Percentiles rank a stretch among this genome's conserved stretches.
phyloP scores from a whole-genome alignment of 1,284 basidiomycete species.

The Trichosporon coremiiforme region DNA sequence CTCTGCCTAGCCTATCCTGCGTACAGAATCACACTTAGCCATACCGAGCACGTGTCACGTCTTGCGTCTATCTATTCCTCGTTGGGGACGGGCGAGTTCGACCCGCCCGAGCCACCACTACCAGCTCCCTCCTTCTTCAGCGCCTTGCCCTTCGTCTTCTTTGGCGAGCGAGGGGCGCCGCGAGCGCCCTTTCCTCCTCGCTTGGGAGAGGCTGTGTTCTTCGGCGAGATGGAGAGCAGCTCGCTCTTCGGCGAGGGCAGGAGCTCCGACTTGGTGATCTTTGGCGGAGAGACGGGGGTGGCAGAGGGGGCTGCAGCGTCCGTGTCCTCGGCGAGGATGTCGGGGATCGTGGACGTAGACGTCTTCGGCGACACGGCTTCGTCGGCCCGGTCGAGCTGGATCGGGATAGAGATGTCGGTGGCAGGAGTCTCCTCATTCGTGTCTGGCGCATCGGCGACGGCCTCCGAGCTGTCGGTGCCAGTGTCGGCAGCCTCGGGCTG shows the following conservation, averaged over 20 bases:
- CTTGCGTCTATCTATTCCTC: not conserved
- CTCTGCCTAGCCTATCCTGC: not conserved
- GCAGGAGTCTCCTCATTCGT: not conserved
- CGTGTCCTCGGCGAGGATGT: conserved; percentile 12
- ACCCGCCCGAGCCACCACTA: too few species aligned
- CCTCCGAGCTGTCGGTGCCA: not conserved
- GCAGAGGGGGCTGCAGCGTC: not conserved
- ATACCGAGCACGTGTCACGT: not conserved
- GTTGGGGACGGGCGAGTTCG: not conserved
- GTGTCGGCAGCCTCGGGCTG: not conserved
- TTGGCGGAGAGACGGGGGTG: not conserved
- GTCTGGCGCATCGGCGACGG: conserved; percentile 3
- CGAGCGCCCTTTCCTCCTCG: conserved; percentile 4
- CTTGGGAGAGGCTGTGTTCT: not conserved
- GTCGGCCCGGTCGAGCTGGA: conserved; percentile 7
- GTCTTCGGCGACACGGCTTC: conserved; percentile 1
- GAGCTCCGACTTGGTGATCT: conserved; percentile 11
- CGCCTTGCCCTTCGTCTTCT: conserved; percentile 12
- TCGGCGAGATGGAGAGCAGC: conserved; percentile 7
- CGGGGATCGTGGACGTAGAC: not conserved
- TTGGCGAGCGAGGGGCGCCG: not conserved
- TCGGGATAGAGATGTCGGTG: not conserved
- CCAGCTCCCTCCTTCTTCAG: not conserved
- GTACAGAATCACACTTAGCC: not conserved
- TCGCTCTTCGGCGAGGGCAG: conserved; percentile 15